Base-by-base conservation (phyloP, 352 stramenopile genomes). In the Phytophthora fragariaefolia region DNA sequence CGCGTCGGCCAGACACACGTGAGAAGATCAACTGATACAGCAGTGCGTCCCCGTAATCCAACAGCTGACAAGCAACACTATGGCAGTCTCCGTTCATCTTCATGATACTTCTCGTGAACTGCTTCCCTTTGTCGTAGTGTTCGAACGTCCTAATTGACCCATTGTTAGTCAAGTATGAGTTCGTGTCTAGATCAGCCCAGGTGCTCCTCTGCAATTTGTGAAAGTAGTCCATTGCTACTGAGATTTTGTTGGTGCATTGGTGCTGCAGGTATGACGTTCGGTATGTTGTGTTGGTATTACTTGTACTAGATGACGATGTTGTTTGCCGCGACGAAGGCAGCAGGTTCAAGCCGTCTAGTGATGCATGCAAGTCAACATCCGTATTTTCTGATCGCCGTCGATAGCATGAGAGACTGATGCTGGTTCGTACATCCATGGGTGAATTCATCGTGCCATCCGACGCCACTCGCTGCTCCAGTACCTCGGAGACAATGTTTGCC, bases 401-500 rank as follows among this genome's bases (percentile, higher is more conserved):
- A 48, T 60, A 65, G 40, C 28, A 45, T 22, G 50, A 48, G 42
- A 49, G 50, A n/a, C 15, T 30, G 30, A 26, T 34, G 17, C n/a
- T n/a, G 12, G 49, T 27, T 15, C 9, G 42, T 23, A n/a, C 32
- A 30, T 58, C 9, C 7, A 15, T 20, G 9, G 56, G 66, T 30
- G 60, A 46, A 20, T 63, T 51, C 42, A 58, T 60, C 46, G 62
- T 63, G 6, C 51, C 48, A 43, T 58, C 51, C 9, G 57, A 58
- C 47, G 57, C 63, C 50, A 90, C 53, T 22, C 86, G 82, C 64
- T 94, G 82, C 58, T 94, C 86, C 15, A 94, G 73, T 15, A 94
- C 86, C 45, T 94, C 83, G 0, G 83, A 91, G n/a, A 89, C 86
- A 30, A 94, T 94, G 22, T 89, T 91, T 6, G 83, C 83, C 32